These are phyloP conservation scores for Sanghuangporus sanghuang DNA, from an alignment of 1,284 basidiomycete species.

Conservation along the genomic window DNA sequence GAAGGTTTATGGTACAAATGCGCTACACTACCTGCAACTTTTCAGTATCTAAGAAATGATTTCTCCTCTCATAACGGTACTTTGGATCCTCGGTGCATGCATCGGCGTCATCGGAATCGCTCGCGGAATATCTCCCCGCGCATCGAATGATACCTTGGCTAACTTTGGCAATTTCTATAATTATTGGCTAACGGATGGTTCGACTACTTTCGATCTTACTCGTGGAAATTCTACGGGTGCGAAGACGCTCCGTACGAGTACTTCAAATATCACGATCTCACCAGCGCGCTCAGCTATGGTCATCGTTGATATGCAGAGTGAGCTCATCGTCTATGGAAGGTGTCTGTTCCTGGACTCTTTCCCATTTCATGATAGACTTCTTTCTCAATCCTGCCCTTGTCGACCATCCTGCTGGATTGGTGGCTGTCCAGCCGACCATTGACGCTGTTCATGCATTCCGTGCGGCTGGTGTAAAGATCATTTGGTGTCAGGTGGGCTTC, in stretches of 20 bases:
- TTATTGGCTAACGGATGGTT: constrained; percentile 7
- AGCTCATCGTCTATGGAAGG: not conserved
- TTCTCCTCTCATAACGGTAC: not conserved
- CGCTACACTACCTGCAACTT: not conserved
- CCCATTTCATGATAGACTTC: not conserved
- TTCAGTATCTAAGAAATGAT: not conserved
- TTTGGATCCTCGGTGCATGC: not conserved
- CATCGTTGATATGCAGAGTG: constrained; percentile 21
- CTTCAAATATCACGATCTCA: constrained; percentile 9
- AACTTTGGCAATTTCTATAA: constrained; percentile 15
- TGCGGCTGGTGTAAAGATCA: constrained; percentile 14
- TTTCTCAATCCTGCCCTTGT: constrained; percentile 14
- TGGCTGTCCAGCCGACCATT: constrained; percentile 8
- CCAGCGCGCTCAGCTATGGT: constrained; percentile 16
- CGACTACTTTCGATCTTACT: constrained; percentile 7
- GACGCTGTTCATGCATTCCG: constrained; percentile 18
- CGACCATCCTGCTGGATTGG: constrained; percentile 4
- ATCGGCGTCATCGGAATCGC: not conserved
- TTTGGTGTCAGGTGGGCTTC: constrained; percentile 11
- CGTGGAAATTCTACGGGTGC: constrained; percentile 3
- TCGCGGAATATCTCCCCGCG: not conserved
- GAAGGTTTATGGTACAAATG: not conserved
- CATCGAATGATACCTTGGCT: not conserved
- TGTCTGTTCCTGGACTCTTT: not conserved
- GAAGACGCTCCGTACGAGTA: not conserved